These are phyloP conservation scores for Phytophthora crassamura DNA, from an alignment of 352 stramenopile species.

Conservation along the genomic window DNA sequence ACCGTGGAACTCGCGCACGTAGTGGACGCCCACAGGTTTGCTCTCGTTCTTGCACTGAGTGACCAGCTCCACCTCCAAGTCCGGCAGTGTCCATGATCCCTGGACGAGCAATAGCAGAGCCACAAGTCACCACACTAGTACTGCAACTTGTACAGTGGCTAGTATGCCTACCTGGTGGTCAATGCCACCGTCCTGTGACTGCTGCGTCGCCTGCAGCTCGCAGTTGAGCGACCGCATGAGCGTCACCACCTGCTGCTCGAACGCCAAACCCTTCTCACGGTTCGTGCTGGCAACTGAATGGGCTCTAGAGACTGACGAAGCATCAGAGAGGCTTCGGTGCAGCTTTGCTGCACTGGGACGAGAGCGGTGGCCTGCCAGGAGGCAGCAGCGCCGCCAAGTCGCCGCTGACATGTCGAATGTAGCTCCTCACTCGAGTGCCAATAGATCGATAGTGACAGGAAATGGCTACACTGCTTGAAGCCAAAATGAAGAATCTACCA, in stretches of 20 bases:
- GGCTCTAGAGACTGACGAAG: not conserved
- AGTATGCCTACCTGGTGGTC: constrained; percentile 55
- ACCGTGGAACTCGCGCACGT: constrained; percentile 81
- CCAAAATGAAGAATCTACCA: no score
- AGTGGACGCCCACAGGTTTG: constrained; percentile 71
- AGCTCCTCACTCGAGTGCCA: constrained; percentile 20
- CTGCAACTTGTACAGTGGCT: not conserved
- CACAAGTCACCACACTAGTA: constrained; percentile 1
- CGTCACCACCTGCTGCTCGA: constrained; percentile 66
- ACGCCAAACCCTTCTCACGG: constrained; percentile 61
- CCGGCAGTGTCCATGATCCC: constrained; percentile 71
- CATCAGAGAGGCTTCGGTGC: constrained; percentile 16
- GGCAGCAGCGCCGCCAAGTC: constrained; percentile 3
- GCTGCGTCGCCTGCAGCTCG: constrained; percentile 58
- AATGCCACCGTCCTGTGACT: constrained; percentile 76
- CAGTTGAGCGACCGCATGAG: constrained; percentile 64
- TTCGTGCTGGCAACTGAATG: constrained; percentile 9
- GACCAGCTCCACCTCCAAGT: constrained; percentile 67
- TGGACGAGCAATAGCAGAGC: constrained; percentile 18
- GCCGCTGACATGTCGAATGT: not conserved
- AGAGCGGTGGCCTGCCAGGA: not conserved
- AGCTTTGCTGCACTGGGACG: not conserved
- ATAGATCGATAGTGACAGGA: constrained; percentile 17
- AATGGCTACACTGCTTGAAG: no score
- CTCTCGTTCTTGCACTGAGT: constrained; percentile 86